These are phyloP conservation scores for Triticum turgidum DNA, from an alignment of 176 grass and related monocot genomes.

Conservation along the genomic window DNA sequence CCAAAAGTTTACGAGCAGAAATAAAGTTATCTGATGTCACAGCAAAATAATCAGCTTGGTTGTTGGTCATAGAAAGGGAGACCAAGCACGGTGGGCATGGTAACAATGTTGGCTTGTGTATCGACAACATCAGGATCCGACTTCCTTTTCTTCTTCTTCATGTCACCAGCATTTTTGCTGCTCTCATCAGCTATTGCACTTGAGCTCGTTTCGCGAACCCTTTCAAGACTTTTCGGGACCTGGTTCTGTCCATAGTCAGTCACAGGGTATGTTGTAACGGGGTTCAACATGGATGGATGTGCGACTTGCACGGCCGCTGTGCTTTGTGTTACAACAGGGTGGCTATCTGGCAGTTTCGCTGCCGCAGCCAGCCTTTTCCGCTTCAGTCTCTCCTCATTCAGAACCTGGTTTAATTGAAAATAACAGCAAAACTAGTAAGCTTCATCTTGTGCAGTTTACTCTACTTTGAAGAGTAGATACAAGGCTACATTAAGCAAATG, in stretches of 20 bases:
- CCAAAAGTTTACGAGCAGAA: slow-evolving; percentile 26
- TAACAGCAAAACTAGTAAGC: not conserved
- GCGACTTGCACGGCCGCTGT: slow-evolving; percentile 4
- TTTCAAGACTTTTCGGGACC: slow-evolving; percentile 45
- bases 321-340: slow-evolving; percentile 48
- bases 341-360: slow-evolving; percentile 38
- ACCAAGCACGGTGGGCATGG: slow-evolving; percentile 29
- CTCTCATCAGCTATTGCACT: slow-evolving; percentile 36
- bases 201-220: slow-evolving; percentile 18
- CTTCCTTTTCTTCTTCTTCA: slow-evolving; percentile 77
- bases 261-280: slow-evolving; percentile 32
- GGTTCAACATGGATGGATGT: slow-evolving; percentile 32
- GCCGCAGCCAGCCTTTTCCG: slow-evolving; percentile 64
- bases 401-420: slow-evolving; percentile 54
- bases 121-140: slow-evolving; percentile 45
- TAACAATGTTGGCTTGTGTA: slow-evolving; percentile 45
- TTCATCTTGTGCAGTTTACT: not conserved
- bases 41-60: slow-evolving; percentile 37
- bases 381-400: slow-evolving; percentile 76
- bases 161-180: slow-evolving; percentile 31
- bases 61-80: slow-evolving; percentile 47
- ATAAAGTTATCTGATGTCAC: not conserved
- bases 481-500: slow-evolving; percentile 1
- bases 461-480: not conserved
- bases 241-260: slow-evolving; percentile 57